Conservation (phyloP, 352 stramenopile genomes). For the Globisporangium nodosum region DNA sequence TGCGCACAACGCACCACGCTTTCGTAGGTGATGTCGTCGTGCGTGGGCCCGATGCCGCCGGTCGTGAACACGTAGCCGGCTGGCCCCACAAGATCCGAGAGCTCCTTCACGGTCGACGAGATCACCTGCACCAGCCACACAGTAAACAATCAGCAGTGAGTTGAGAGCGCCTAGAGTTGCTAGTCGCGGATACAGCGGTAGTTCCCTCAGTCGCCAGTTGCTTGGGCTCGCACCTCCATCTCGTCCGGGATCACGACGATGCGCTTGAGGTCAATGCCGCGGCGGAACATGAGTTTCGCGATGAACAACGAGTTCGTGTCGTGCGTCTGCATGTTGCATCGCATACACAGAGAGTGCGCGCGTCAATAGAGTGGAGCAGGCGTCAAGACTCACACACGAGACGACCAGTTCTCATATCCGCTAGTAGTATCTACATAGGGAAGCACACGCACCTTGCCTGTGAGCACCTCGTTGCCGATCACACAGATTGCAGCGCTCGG, state of each 20-base stretch:
- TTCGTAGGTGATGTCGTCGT: constrained; percentile 88
- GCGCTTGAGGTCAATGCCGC: constrained; percentile 71
- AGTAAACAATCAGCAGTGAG: no score
- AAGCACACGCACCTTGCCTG: constrained; percentile 49
- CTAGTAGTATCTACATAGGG: no score
- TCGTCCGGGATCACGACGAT: constrained; percentile 79
- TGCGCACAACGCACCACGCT: constrained; percentile 36
- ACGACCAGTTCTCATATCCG: no score
- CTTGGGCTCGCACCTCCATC: constrained; percentile 32
- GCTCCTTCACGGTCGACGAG: constrained; percentile 57
- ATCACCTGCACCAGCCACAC: constrained; percentile 34
- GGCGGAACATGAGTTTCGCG: constrained; percentile 72
- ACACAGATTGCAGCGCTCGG: constrained; percentile 72
- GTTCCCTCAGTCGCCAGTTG: no score
- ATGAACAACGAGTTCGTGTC: constrained; percentile 86
- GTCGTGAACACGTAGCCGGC: constrained; percentile 85
- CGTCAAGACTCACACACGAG: no score
- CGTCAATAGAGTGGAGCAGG: background rate
- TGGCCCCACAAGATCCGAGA: constrained; percentile 67
- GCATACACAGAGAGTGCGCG: no score
- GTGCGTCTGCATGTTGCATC: constrained; percentile 39
- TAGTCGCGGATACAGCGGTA: no score
- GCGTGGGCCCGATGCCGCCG: constrained; percentile 76
- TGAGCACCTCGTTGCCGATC: constrained; percentile 82
- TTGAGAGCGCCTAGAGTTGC: background rate